Evolutionary conservation across 768 basidiomycete species (phyloP), one percentile per base, ranked within the genome.

Genomic region (Bullera alba): DNA sequence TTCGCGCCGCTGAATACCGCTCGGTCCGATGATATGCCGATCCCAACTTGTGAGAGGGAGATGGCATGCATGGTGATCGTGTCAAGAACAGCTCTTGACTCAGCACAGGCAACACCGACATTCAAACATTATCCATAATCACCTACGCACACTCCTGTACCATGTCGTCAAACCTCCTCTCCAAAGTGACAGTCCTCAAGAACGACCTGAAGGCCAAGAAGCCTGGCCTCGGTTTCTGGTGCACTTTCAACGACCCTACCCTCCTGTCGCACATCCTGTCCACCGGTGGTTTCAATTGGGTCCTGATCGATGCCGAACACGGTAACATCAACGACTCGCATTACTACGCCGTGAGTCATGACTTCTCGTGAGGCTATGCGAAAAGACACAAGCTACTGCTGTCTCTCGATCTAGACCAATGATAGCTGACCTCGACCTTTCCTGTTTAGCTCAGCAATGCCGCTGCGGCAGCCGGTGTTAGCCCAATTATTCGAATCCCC

Each of bases 401-500:
- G n/a, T n/a, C n/a, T n/a, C n/a, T n/a, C n/a, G n/a, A n/a, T n/a
- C n/a, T n/a, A n/a, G n/a, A n/a, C n/a, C n/a, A n/a, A n/a, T n/a
- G n/a, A 12, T 29, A 12, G 27, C 25, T 21, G 21, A 46, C 45
- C 30, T 8, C 45, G 35, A 36, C 6, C 10, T 12, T 23, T 17
- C 16, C 59, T 63, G 56, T 55, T 56, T 52, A 63, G 54, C 58
- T 66, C n/a, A 50, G 49, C 37, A 59, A 58, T 14, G 55, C 65
- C 21, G 63, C 71, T 42, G 56, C 65, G 8, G 53, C 56, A 0
- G 47, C 39, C 7, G 67, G 67, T 8, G 63, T 57, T 16, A 64
- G 65, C 25, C 73, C 73, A 6, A 70, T 74, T 52, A 67, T 74
- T 39, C 60, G 73, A 3, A 54, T 74, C 14, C 69, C 71, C 6